Base-by-base conservation (phyloP, 2,329 filamentous ascomycete species). In the Chrysoporthe cubensis region DNA sequence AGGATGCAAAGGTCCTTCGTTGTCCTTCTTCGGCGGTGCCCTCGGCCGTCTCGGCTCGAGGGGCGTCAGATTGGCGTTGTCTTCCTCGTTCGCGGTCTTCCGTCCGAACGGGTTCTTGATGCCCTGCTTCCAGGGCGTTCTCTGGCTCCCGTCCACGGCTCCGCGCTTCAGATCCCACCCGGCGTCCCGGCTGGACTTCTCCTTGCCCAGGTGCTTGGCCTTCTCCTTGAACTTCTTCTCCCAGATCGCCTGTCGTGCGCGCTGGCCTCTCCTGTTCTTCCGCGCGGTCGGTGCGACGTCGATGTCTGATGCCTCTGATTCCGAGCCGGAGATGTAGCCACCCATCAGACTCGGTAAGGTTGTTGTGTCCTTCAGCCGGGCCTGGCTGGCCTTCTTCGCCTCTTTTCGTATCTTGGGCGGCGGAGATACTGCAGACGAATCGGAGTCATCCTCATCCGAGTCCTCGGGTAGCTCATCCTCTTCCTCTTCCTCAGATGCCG, bases 341-440 rank as follows among this genome's bases (percentile, higher is more conserved):
- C 89, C 90, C 85, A 93, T 92, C 18, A 96, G 85, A 1, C 89
- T 88, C 0, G 92, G 92, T 1, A 96, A 80, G 75, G 94, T 93
- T 0, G 87, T 87, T 0, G 91, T 87, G 65, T 79, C 79, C 1
- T 58, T 65, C 42, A 71, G 40, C 54, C 71, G 66, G 68, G 66
- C 63, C 62, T 71, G 68, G 16, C 50, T 50, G 11, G 66, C 60
- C 44, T 74, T 76, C 26, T 72, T 69, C 68, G 62, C 76, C 75
- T 68, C 77, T 73, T 61, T 77, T 32, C 65, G 67, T 72, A 71
- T 76, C 73, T 56, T 71, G 57, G 37, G 61, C 26, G 34, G 72
- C 57, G 59, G 72, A 34, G 48, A 70, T 67, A 63, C 65, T 62
- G 40, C 71, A 76, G 52, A 65, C 1, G 67, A 67, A 26, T 66